These are phyloP conservation scores for Hypoxylon sp. DNA, from an alignment of 2,329 filamentous ascomycete genomes.

Conservation along the genomic window DNA sequence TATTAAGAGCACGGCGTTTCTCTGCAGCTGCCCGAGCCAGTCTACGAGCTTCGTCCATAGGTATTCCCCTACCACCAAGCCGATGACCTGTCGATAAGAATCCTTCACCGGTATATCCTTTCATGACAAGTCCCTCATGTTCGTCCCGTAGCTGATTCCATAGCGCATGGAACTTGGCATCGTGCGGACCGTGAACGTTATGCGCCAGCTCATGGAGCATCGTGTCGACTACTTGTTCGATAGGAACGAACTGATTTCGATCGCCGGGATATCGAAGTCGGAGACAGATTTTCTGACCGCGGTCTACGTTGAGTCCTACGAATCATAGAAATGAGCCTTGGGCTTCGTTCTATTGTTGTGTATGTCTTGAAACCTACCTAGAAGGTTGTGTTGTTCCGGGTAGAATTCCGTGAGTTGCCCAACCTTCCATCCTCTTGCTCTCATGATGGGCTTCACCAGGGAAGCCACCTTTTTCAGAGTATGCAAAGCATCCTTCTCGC, in stretches of 20 bases:
- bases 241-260: conserved; percentile 79
- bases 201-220: conserved; percentile 96
- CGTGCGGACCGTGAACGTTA: conserved; percentile 85
- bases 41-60: conserved; percentile 79
- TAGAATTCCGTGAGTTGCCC: conserved; percentile 86
- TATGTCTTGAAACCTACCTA: conserved; percentile 65
- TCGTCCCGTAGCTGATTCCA: conserved; percentile 94
- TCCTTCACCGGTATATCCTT: conserved; percentile 91
- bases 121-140: conserved; percentile 78
- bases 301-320: conserved; percentile 80
- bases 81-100: conserved; percentile 82
- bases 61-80: conserved; percentile 77
- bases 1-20: conserved; percentile 69
- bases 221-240: conserved; percentile 87
- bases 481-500: conserved; percentile 65
- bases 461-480: conserved; percentile 85
- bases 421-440: conserved; percentile 85
- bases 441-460: conserved; percentile 94
- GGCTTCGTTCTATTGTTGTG: neutral
- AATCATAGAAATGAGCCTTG: conserved; percentile 18
- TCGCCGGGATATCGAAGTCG: conserved; percentile 83
- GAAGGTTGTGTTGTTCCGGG: conserved; percentile 77
- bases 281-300: conserved; percentile 83
- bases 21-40: conserved; percentile 81
- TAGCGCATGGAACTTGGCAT: conserved; percentile 83